Conservation (phyloP, 495 filamentous ascomycete genomes). For the Margaritispora aquatica region DNA sequence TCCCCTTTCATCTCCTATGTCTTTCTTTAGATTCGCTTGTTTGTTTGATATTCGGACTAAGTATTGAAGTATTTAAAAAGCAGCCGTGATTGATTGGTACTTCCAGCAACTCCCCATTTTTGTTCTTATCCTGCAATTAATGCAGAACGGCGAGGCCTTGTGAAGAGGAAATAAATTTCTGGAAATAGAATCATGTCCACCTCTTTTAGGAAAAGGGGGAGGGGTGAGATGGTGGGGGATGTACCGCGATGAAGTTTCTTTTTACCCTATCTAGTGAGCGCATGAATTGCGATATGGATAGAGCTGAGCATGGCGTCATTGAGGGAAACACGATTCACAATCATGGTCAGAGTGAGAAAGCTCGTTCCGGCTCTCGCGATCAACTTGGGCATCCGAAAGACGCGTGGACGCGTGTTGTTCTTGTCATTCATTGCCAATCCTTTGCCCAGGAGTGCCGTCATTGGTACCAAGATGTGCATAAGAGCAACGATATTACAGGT, state of each 20-base stretch:
- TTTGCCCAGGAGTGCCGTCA: conserved; percentile 11
- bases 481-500: conserved; percentile 17
- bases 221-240: not conserved
- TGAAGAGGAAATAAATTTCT: not conserved
- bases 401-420: conserved; percentile 11
- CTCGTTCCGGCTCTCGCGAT: not conserved
- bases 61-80: not conserved
- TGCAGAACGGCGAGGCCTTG: not conserved
- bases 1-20: not conserved
- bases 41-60: not conserved
- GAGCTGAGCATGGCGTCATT: conserved; percentile 12
- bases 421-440: not conserved
- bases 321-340: conserved; percentile 14
- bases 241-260: not conserved
- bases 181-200: conserved; percentile 11
- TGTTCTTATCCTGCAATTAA: not conserved
- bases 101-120: not conserved
- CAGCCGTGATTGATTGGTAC: not conserved
- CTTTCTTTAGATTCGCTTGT: not conserved
- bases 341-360: conserved; percentile 7
- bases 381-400: conserved; percentile 2
- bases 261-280: conserved; percentile 6
- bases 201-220: not conserved
- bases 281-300: conserved; percentile 15
- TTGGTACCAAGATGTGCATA: conserved; percentile 19